These are phyloP conservation scores for Phialophora macrospora DNA, from an alignment of 2,329 filamentous ascomycete species.

Conservation along the genomic window DNA sequence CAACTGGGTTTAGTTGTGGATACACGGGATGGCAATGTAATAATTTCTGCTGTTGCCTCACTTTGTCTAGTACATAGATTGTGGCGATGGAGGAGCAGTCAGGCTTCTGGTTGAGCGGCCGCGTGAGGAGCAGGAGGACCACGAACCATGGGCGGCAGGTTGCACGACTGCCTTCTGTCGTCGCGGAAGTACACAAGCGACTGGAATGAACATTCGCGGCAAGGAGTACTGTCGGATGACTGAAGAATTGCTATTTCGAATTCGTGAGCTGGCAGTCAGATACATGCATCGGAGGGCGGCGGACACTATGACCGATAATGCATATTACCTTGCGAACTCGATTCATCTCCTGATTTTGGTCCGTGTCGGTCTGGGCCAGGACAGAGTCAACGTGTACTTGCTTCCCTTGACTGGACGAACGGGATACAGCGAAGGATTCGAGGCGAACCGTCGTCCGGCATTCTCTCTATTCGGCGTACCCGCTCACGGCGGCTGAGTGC, in stretches of 20 bases:
- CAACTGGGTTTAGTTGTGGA: constrained; percentile 20
- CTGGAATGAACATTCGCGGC: background rate
- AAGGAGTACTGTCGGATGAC: background rate
- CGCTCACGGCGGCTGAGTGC: constrained; percentile 1
- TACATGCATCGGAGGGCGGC: constrained; percentile 18
- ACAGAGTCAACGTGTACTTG: background rate
- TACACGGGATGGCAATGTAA: constrained; percentile 18
- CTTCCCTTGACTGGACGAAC: background rate
- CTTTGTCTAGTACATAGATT: constrained; percentile 7
- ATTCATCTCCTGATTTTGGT: background rate
- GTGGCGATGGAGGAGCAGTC: background rate
- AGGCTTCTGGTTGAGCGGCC: constrained; percentile 1
- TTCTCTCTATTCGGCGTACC: background rate
- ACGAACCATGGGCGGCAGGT: background rate
- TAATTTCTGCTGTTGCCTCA: constrained; percentile 5
- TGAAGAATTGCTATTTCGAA: constrained; percentile 2
- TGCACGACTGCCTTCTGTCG: background rate
- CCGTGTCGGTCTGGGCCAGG: background rate
- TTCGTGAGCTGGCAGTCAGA: background rate
- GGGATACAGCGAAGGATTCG: constrained; percentile 4
- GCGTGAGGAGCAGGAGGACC: background rate
- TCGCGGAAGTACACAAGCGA: constrained; percentile 2
- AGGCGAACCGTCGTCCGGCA: constrained; percentile 5
- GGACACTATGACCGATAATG: constrained; percentile 8
- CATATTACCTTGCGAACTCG: constrained; percentile 4